Evolutionary conservation across 2,329 filamentous ascomycete genomes (phyloP).

Genomic region (Domatiomyces catenatus): DNA sequence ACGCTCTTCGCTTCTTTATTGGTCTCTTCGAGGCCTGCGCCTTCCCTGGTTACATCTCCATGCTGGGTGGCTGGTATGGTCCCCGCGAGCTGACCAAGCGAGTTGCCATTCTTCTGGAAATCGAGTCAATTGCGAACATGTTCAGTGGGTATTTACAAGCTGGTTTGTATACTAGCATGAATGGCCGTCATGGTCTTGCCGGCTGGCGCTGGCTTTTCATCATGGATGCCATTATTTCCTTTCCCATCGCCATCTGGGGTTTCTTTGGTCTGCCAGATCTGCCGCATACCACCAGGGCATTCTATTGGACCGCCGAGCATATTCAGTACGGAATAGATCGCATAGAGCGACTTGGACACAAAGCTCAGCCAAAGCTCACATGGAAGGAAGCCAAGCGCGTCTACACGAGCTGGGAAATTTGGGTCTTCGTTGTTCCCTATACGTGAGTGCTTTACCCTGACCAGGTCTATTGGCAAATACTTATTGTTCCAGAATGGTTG

Average conservation of each 20-base stretch:
- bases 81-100: conserved; percentile 25
- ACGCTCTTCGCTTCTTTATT: conserved; percentile 22
- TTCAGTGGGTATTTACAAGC: conserved; percentile 44
- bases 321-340: no score
- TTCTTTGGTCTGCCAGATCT: conserved; percentile 25
- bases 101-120: no score
- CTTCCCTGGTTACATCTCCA: conserved; percentile 22
- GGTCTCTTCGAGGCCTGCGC: conserved; percentile 23
- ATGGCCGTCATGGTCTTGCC: conserved; percentile 33
- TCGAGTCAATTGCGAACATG: conserved; percentile 22
- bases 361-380: no score
- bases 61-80: conserved; percentile 27
- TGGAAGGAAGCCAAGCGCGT: no score
- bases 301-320: conserved; percentile 20
- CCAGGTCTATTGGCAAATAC: no score
- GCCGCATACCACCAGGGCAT: conserved; percentile 20
- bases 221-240: conserved; percentile 27
- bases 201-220: conserved; percentile 30
- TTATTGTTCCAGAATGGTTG: background rate
- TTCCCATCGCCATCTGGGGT: conserved; percentile 30
- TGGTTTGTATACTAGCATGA: conserved; percentile 37
- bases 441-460: no score
- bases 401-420: no score
- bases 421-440: no score
- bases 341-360: no score